Evolutionary conservation across 2,329 filamentous ascomycete species (phyloP).

Genomic region (Orbilia quercus): DNA sequence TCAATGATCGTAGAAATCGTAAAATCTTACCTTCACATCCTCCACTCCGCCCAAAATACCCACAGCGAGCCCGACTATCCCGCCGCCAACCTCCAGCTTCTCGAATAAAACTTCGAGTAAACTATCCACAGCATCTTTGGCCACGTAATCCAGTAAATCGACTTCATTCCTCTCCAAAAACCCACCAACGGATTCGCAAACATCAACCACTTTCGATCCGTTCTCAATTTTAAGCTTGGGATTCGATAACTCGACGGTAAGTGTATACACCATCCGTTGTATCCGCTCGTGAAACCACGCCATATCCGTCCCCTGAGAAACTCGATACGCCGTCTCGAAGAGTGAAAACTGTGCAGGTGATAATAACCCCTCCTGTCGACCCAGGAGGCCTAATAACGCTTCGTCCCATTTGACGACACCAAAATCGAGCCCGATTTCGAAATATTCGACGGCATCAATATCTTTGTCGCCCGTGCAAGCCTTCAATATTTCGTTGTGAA

Average conservation of each 20-base stretch:
- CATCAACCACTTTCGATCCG: background rate
- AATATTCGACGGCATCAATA: constrained; percentile 10
- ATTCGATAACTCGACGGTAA: constrained; percentile 35
- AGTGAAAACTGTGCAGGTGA: constrained; percentile 16
- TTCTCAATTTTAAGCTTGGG: background rate
- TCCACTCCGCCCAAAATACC: constrained; percentile 24
- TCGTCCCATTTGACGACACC: constrained; percentile 38
- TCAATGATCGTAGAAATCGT: no score
- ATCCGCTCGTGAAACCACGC: constrained; percentile 35
- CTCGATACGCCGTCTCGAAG: constrained; percentile 36
- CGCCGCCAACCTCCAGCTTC: constrained; percentile 17
- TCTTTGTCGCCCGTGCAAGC: background rate
- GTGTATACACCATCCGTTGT: constrained; percentile 29
- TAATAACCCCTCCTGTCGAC: constrained; percentile 1
- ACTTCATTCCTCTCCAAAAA: constrained; percentile 36
- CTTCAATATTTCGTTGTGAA: constrained; percentile 16
- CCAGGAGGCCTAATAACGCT: constrained; percentile 5
- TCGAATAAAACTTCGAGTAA: constrained; percentile 45
- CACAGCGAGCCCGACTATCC: constrained; percentile 57
- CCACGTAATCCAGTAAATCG: constrained; percentile 28
- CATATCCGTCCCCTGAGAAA: constrained; percentile 35
- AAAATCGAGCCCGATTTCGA: constrained; percentile 40
- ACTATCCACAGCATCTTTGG: constrained; percentile 46
- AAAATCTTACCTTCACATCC: constrained; percentile 38
- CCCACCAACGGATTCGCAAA: constrained; percentile 19